A percentile compares a stretch with the other conserved stretches of the same genome.
Evolutionary conservation across 345 rosid genomes (phyloP).

Genomic region (Cardamine occulta): DNA sequence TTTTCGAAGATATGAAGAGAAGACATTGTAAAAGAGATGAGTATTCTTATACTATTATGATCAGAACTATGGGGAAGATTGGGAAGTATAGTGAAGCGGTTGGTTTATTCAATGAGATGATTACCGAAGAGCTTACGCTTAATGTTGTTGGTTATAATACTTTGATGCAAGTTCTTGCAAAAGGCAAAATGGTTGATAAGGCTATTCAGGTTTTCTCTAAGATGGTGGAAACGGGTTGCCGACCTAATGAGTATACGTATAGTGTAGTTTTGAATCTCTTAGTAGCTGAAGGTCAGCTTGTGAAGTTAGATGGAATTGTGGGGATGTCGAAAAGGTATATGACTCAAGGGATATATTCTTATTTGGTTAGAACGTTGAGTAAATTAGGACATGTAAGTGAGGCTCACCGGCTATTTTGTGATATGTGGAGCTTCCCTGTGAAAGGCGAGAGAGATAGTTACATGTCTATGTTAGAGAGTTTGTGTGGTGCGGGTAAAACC

Average conservation of each 20-base stretch:
- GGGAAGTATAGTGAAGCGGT: conserved; percentile 67
- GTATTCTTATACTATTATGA: conserved; percentile 85
- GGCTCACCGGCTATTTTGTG: conserved; percentile 84
- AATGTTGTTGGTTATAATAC: conserved; percentile 76
- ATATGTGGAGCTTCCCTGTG: conserved; percentile 87
- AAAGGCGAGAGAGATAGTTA: conserved; percentile 75
- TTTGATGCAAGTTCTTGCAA: conserved; percentile 72
- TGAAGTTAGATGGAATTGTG: conserved; percentile 61
- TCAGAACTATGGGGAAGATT: conserved; percentile 70
- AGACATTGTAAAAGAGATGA: conserved; percentile 73
- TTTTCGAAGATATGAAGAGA: conserved; percentile 81
- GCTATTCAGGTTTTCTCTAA: conserved; percentile 68
- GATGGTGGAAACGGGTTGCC: conserved; percentile 65
- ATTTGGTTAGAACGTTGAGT: conserved; percentile 69
- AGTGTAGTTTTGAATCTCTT: conserved; percentile 63
- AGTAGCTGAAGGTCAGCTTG: conserved; percentile 69
- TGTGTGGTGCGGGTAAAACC: conserved; percentile 75
- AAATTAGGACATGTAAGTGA: conserved; percentile 81
- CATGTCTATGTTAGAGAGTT: conserved; percentile 72
- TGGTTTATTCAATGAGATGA: conserved; percentile 73
- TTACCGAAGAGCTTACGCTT: conserved; percentile 55
- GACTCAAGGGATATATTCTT: conserved; percentile 76
- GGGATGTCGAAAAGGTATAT: conserved; percentile 72
- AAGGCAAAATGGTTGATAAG: conserved; percentile 68
- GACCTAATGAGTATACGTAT: conserved; percentile 75